A percentile compares a stretch with the other conserved stretches of the same genome.
Conservation (phyloP, 768 basidiomycete species). For the Russula virescens region DNA sequence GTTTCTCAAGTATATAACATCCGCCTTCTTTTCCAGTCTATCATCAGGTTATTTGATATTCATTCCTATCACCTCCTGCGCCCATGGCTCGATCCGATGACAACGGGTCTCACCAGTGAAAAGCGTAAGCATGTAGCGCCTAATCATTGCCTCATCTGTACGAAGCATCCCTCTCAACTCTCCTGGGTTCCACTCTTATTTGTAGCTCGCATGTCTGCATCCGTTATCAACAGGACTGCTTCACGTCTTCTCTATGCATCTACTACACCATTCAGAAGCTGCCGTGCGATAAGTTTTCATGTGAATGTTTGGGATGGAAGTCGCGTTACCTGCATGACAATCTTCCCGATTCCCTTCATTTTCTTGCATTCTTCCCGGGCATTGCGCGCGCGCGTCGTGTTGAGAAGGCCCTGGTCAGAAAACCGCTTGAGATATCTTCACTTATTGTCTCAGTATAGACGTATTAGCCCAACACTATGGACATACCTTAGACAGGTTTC, state of each 20-base stretch:
- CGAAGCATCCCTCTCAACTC: slow-evolving; percentile 13
- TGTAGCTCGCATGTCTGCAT: slow-evolving; percentile 19
- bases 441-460: neutral
- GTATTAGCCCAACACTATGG: neutral
- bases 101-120: slow-evolving; percentile 2
- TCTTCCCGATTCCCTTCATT: slow-evolving; percentile 21
- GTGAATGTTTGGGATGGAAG: neutral
- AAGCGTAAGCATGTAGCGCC: slow-evolving; percentile 16
- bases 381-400: slow-evolving; percentile 18
- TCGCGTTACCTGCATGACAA: slow-evolving; percentile 22
- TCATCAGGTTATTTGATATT: slow-evolving; percentile 17
- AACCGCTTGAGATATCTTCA: slow-evolving; percentile 21
- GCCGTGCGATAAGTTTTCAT: neutral
- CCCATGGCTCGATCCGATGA: neutral
- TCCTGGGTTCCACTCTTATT: slow-evolving; percentile 7
- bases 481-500: slow-evolving; percentile 61
- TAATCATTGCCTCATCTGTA: slow-evolving; percentile 21
- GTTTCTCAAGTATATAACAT: neutral
- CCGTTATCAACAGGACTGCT: slow-evolving; percentile 1
- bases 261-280: slow-evolving; percentile 12
- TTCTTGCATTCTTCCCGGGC: slow-evolving; percentile 23
- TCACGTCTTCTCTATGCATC: slow-evolving; percentile 6
- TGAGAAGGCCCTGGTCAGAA: slow-evolving; percentile 20
- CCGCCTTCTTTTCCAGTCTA: neutral
- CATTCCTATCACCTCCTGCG: slow-evolving; percentile 14